These are phyloP conservation scores for Heliocybe sulcata DNA, from an alignment of 1,284 basidiomycete genomes.

Conservation along the genomic window DNA sequence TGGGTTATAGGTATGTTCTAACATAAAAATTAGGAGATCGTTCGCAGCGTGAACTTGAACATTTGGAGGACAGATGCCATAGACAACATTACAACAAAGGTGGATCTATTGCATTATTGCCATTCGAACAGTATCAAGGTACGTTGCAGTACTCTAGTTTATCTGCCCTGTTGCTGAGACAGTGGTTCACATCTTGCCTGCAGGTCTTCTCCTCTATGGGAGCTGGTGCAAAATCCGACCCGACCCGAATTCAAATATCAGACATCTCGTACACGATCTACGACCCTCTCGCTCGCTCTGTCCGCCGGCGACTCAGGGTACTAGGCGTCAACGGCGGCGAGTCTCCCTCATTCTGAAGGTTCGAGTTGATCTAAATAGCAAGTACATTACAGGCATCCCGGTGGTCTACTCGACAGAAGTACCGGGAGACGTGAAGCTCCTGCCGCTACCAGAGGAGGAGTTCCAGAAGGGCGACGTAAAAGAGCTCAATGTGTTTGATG, in stretches of 20 bases:
- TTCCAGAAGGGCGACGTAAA: conserved; percentile 87
- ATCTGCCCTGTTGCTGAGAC: not conserved
- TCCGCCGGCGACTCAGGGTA: conserved; percentile 71
- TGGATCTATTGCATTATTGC: conserved; percentile 83
- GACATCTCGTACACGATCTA: conserved; percentile 93
- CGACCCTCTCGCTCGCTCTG: conserved; percentile 90
- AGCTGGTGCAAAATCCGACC: conserved; percentile 94
- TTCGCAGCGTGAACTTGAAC: conserved; percentile 8
- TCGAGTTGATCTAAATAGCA: conserved; percentile 29
- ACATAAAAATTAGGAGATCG: conserved; percentile 8
- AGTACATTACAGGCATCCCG: conserved; percentile 62
- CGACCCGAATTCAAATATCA: conserved; percentile 91
- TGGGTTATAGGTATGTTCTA: conserved; percentile 74
- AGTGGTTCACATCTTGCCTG: conserved; percentile 5
- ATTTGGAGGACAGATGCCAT: conserved; percentile 66
- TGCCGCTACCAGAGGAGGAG: conserved; percentile 90
- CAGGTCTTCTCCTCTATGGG: conserved; percentile 97
- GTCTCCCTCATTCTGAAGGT: not conserved
- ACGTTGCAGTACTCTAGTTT: conserved; percentile 5
- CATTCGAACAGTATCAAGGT: conserved; percentile 71
- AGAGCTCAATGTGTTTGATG: conserved; percentile 88
- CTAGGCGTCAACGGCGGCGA: conserved; percentile 1
- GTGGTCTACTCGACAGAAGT: conserved; percentile 98
- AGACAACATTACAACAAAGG: conserved; percentile 95
- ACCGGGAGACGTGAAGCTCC: conserved; percentile 79